These are phyloP conservation scores for Diospyros kaki DNA, from an alignment of 148 eudicot genomes.

Conservation along the genomic window DNA sequence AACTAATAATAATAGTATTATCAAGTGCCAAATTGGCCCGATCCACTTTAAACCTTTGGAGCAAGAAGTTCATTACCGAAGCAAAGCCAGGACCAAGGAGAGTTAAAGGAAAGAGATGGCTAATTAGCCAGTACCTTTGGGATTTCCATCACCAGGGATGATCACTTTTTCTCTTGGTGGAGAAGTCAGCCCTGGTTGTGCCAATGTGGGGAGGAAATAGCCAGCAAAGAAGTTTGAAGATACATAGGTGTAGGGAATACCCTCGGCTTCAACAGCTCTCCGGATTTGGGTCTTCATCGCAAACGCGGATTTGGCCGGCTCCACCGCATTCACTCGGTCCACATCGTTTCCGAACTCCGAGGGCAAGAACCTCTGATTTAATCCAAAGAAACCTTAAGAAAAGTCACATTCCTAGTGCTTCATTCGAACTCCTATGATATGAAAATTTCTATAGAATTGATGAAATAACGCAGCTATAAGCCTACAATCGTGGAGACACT, in stretches of 20 bases:
- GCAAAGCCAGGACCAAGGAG: neutral
- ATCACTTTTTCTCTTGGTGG: slow-evolving; percentile 47
- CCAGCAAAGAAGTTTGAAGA: slow-evolving; percentile 49
- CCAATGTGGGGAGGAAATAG: slow-evolving; percentile 41
- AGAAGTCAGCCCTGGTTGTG: slow-evolving; percentile 41
- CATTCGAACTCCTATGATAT: too few species aligned
- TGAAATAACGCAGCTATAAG: too few species aligned
- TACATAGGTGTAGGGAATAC: slow-evolving; percentile 55
- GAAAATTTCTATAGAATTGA: too few species aligned
- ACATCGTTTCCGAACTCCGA: slow-evolving; percentile 62
- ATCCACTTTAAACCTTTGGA: too few species aligned
- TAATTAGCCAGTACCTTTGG: slow-evolving; percentile 35
- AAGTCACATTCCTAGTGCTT: too few species aligned
- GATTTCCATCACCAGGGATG: slow-evolving; percentile 52
- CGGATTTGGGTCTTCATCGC: slow-evolving; percentile 40
- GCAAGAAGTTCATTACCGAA: too few species aligned
- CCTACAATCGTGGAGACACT: too few species aligned
- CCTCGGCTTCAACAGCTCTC: slow-evolving; percentile 51
- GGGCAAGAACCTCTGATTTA: slow-evolving; percentile 54
- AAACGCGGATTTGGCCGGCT: slow-evolving; percentile 38
- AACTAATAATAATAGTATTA: too few species aligned
- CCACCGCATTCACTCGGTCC: slow-evolving; percentile 40
- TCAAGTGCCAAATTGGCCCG: too few species aligned
- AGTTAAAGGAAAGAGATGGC: neutral
- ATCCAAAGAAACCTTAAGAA: neutral